Evolutionary conservation across 2,329 filamentous ascomycete genomes (phyloP).

Genomic region (Colletotrichum euphorbiae): DNA sequence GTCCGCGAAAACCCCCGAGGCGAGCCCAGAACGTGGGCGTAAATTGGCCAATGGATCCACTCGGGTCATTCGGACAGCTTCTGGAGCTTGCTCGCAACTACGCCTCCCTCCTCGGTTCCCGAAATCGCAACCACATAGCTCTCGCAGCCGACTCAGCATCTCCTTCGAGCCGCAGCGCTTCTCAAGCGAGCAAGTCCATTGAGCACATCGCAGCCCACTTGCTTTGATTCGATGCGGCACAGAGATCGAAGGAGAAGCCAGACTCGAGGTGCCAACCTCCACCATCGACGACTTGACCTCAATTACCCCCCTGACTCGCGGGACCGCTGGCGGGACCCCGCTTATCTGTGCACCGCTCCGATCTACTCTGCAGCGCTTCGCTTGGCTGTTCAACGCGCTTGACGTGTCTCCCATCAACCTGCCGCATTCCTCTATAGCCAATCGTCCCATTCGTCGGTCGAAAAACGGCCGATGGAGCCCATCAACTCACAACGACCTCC

Average conservation of each 20-base stretch:
- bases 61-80: slow-evolving; percentile 21
- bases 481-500: slow-evolving; percentile 3
- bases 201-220: background rate
- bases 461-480: slow-evolving; percentile 5
- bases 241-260: slow-evolving; percentile 9
- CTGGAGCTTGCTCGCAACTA: slow-evolving; percentile 35
- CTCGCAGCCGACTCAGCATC: background rate
- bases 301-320: slow-evolving; percentile 25
- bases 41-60: slow-evolving; percentile 37
- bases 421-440: slow-evolving; percentile 24
- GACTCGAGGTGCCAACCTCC: slow-evolving; percentile 1
- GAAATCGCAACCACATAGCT: slow-evolving; percentile 23
- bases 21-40: slow-evolving; percentile 5
- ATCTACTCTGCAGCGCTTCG: slow-evolving; percentile 20
- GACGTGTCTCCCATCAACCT: slow-evolving; percentile 31
- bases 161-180: background rate
- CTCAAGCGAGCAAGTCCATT: background rate
- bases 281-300: slow-evolving; percentile 17
- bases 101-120: slow-evolving; percentile 5
- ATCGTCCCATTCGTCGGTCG: slow-evolving; percentile 27
- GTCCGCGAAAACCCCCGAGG: slow-evolving; percentile 28
- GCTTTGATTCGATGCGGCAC: slow-evolving; percentile 15
- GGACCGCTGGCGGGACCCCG: slow-evolving; percentile 10
- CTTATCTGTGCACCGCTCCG: slow-evolving; percentile 22
- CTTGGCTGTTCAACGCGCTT: slow-evolving; percentile 17